Conservation (phyloP, 2,329 filamentous ascomycete species). For the Ophiostoma sp. region DNA sequence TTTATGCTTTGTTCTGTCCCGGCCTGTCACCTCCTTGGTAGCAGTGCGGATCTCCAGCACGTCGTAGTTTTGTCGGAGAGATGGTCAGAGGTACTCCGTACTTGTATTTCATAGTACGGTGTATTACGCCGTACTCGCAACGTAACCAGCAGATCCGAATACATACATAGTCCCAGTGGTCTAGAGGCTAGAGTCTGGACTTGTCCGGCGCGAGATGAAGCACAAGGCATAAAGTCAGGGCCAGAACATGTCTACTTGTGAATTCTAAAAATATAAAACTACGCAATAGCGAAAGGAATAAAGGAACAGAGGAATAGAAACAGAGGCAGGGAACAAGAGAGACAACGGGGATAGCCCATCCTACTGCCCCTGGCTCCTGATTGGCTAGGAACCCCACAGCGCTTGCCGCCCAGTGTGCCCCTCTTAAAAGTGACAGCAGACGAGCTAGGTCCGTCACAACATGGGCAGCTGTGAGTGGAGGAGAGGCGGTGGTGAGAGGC, state of each 20-base stretch:
- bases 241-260: not conserved
- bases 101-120: no score
- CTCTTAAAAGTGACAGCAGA: constrained; percentile 9
- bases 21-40: not conserved
- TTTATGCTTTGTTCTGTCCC: not conserved
- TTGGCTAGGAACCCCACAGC: not conserved
- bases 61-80: no score
- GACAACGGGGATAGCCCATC: not conserved
- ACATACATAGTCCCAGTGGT: no score
- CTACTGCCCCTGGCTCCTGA: no score
- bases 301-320: not conserved
- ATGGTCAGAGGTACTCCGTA: no score
- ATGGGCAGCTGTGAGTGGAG: constrained; percentile 5
- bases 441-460: constrained; percentile 10
- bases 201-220: no score
- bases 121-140: no score
- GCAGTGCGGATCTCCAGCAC: not conserved
- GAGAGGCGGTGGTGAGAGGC: no score
- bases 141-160: no score
- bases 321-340: not conserved
- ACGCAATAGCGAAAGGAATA: not conserved
- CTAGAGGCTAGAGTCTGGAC: no score
- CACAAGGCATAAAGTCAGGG: not conserved
- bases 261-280: not conserved
- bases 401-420: constrained; percentile 7